phyloP scores from a whole-genome alignment of 306 rosid species.

The Styphnolobium japonicum region DNA sequence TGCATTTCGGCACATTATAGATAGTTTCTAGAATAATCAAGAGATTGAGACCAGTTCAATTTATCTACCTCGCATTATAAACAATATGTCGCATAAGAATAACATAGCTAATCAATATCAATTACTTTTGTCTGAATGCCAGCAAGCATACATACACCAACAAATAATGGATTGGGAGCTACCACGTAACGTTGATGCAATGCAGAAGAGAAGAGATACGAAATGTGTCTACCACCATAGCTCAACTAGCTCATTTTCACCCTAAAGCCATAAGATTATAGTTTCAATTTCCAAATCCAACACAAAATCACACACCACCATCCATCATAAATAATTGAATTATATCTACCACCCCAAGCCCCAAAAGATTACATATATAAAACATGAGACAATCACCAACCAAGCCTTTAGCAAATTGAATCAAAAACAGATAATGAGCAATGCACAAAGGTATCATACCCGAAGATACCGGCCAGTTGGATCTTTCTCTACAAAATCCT shows the following conservation, averaged over 20 bases:
- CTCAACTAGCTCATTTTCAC: conserved; percentile 12
- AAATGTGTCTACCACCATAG: not conserved
- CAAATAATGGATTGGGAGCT: not conserved
- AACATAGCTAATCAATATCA: not conserved
- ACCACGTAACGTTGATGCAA: not conserved
- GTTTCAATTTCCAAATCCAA: not conserved
- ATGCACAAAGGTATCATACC: conserved; percentile 44
- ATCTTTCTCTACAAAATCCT: conserved; percentile 68
- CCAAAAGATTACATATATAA: not conserved
- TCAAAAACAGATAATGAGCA: conserved; percentile 6
- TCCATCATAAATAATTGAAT: not conserved
- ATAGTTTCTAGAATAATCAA: not conserved
- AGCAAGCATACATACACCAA: not conserved
- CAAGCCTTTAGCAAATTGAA: not conserved
- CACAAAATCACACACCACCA: not conserved
- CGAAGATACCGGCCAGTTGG: conserved; percentile 78
- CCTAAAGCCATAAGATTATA: not conserved
- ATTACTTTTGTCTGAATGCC: not conserved
- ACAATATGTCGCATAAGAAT: not conserved
- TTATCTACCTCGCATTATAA: no score
- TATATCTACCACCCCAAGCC: not conserved
- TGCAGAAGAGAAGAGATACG: not conserved
- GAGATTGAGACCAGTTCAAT: not conserved
- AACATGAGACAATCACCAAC: not conserved
- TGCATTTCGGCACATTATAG: not conserved